Conservation (phyloP, 441 rosid genomes). For the Syzygium malaccense region DNA sequence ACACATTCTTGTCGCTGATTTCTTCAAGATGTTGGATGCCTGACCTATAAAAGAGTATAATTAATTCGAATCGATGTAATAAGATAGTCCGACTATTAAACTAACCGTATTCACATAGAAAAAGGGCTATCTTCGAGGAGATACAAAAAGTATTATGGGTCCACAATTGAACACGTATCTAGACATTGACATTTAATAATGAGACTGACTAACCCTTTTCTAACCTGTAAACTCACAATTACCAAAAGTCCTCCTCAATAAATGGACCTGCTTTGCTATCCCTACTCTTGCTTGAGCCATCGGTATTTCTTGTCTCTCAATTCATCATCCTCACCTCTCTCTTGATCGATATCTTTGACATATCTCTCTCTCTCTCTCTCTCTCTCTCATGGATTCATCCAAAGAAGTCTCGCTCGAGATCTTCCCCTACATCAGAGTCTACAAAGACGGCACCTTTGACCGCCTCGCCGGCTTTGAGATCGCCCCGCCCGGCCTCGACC, state of each 20-base stretch:
- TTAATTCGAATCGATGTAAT: neutral
- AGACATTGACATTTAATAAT: neutral
- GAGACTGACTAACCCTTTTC: neutral
- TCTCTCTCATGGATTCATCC: neutral
- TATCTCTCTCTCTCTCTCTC: neutral
- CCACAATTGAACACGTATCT: neutral
- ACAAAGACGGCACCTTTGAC: conserved; percentile 49
- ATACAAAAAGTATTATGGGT: neutral
- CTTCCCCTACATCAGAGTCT: conserved; percentile 52
- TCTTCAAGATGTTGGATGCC: neutral
- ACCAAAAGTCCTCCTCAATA: neutral
- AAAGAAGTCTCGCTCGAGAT: conserved; percentile 39
- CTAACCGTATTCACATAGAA: too few species aligned
- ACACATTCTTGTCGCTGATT: neutral
- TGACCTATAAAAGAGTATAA: neutral
- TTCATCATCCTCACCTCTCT: neutral
- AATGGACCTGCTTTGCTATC: neutral
- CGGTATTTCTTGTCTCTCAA: neutral
- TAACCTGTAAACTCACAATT: neutral
- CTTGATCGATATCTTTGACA: neutral
- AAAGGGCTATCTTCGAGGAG: neutral
- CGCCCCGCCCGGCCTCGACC: conserved; percentile 50
- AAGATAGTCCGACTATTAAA: neutral
- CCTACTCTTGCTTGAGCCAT: neutral
- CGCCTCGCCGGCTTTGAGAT: conserved; percentile 50